Conservation (phyloP, 2,329 filamentous ascomycete species). For the Alternaria ethzedia region DNA sequence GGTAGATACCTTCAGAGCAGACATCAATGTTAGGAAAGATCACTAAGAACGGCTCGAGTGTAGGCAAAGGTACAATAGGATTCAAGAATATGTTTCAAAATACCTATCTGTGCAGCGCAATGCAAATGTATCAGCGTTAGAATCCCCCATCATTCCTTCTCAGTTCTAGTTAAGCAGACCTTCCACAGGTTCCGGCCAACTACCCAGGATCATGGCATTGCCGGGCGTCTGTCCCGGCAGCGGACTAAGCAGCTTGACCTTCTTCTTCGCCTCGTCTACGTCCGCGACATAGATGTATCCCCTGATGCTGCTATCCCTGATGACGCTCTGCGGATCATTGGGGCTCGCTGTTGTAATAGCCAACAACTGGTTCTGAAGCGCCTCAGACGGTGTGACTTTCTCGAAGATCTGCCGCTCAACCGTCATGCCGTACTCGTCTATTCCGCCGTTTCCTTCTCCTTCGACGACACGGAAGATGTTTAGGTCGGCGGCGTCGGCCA, state of each 20-base stretch:
- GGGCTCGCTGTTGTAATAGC: conserved; percentile 81
- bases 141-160: neutral
- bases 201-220: conserved; percentile 81
- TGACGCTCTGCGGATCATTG: conserved; percentile 71
- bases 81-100: neutral
- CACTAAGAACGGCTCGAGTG: neutral
- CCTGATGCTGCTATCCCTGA: conserved; percentile 83
- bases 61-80: neutral
- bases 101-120: neutral
- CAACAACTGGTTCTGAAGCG: conserved; percentile 80
- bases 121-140: neutral
- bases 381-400: conserved; percentile 67
- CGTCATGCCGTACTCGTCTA: conserved; percentile 16
- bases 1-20: no score
- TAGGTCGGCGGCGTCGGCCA: conserved; percentile 77
- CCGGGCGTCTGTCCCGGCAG: conserved; percentile 81
- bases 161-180: conserved; percentile 64
- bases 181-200: conserved; percentile 84
- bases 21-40: no score
- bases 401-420: conserved; percentile 59
- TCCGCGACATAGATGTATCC: conserved; percentile 94
- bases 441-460: conserved; percentile 51
- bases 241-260: conserved; percentile 81
- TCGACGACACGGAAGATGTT: conserved; percentile 74
- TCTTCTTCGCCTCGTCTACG: conserved; percentile 83